A percentile compares a stretch with the other conserved stretches of the same genome.
phyloP scores from a whole-genome alignment of 257 asterid species.

The Eustoma russellianum region DNA sequence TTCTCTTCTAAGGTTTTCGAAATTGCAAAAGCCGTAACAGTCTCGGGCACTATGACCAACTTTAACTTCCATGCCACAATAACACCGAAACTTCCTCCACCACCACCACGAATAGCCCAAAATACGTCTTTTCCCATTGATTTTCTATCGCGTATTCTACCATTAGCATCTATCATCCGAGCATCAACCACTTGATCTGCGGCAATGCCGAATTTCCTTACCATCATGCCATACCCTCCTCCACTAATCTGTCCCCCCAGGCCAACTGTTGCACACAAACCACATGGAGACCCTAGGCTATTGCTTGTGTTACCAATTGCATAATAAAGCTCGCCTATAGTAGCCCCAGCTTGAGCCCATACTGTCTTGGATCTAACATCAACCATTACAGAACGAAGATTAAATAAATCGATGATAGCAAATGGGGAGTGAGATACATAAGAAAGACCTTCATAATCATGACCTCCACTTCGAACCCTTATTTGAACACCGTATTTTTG shows the following conservation, averaged over 20 bases:
- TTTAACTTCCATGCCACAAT: constrained; percentile 1
- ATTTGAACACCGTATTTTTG: not conserved
- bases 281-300: not conserved
- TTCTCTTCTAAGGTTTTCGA: not conserved
- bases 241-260: constrained; percentile 1
- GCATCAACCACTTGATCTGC: not conserved
- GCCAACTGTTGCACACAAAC: not conserved
- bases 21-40: not conserved
- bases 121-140: constrained; percentile 3
- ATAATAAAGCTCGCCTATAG: not conserved
- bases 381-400: not conserved
- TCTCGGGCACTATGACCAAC: not conserved
- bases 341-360: constrained; percentile 2
- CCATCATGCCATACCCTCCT: constrained; percentile 1
- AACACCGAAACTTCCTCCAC: not conserved
- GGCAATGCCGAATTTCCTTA: not conserved
- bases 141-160: not conserved
- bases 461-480: not conserved
- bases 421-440: not conserved
- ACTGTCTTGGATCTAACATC: not conserved
- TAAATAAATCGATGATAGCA: not conserved
- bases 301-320: not conserved
- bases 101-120: constrained; percentile 8
- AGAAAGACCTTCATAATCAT: not conserved
- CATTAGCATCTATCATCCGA: not conserved